Base-by-base conservation (phyloP, 2,329 filamentous ascomycete species). In the Aspergillus oerlinghausenensis region DNA sequence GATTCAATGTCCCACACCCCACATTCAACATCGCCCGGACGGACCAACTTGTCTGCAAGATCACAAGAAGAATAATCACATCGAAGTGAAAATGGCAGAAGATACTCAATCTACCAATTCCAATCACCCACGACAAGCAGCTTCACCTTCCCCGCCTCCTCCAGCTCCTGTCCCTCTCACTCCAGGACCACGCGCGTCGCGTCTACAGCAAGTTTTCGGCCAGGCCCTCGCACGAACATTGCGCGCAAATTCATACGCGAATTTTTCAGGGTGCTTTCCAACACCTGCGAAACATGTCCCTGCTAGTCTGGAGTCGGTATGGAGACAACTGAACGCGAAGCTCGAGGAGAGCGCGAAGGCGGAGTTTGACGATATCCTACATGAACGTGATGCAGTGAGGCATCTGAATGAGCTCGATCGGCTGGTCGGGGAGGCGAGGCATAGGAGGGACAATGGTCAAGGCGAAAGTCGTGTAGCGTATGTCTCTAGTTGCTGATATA, bases 211-310 rank as follows among this genome's bases (percentile, higher is more conserved):
- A 61, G 78, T 87, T 61, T 87, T 85, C 73, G 74, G 77, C 54
- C 78, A 84, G 58, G 84, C 85, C 17, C 77, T 86, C 23, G 76
- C 79, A 10, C 81, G 84, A 59, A 83, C 84, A 1, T 69, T 87
- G n/a, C 80, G 82, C 60, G 83, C 83, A 52, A 85, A 83, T 69
- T 83, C 79, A 9, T 82, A 85, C 67, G 74, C 76, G 50, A 86
- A 86, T 63, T 88, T 87, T 67, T 78, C 82, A 0, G 75, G 82
- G 25, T 88, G 85, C 64, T 87, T 87, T 61, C 84, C 85, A 0
- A 88, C 85, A 0, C 80, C 84, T 1, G 82, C 84, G 19, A 74
- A 77, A 63, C 76, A 85, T 63, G 82, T 82, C 10, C 80, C 83
- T 1, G 80, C 79, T 26, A 79, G 79, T 45, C 66, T 88, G 56